Conservation (phyloP, 331 rosid genomes). For the Pyracantha coccinea region DNA sequence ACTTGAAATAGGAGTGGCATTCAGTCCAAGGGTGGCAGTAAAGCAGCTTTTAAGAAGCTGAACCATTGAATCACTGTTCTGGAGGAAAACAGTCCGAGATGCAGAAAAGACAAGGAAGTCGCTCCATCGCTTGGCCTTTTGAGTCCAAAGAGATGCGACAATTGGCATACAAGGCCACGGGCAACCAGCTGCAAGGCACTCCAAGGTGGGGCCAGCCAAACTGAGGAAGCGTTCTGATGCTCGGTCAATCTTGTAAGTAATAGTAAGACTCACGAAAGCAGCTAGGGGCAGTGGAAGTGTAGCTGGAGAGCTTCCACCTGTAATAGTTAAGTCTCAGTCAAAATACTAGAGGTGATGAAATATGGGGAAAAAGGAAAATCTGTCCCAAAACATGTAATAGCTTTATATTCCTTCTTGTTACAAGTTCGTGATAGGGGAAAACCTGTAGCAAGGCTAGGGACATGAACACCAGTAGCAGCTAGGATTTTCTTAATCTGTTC, state of each 20-base stretch:
- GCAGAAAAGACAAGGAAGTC: conserved; percentile 56
- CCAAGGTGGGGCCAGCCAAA: conserved; percentile 56
- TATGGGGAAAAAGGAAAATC: neutral
- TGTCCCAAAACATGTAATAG: neutral
- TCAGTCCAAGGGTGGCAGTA: conserved; percentile 42
- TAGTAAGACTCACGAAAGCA: conserved; percentile 59
- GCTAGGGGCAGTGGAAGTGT: conserved; percentile 57
- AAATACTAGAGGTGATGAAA: neutral
- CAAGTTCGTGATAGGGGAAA: conserved; percentile 10
- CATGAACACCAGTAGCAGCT: conserved; percentile 92
- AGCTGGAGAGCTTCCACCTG: conserved; percentile 49
- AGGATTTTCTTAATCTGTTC: conserved; percentile 87
- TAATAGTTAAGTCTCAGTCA: neutral
- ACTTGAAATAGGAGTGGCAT: conserved; percentile 29
- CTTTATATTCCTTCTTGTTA: neutral
- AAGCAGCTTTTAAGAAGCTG: conserved; percentile 58
- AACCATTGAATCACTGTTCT: conserved; percentile 39
- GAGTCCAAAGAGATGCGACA: conserved; percentile 59
- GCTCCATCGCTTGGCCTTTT: conserved; percentile 54
- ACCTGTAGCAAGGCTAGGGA: conserved; percentile 98
- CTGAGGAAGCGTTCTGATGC: conserved; percentile 49
- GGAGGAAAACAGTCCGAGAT: conserved; percentile 55
- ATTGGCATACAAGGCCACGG: conserved; percentile 69
- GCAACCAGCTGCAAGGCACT: conserved; percentile 57
- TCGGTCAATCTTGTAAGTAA: conserved; percentile 55